These are phyloP conservation scores for Triangularia setosa DNA, from an alignment of 2,329 filamentous ascomycete genomes.

Conservation along the genomic window DNA sequence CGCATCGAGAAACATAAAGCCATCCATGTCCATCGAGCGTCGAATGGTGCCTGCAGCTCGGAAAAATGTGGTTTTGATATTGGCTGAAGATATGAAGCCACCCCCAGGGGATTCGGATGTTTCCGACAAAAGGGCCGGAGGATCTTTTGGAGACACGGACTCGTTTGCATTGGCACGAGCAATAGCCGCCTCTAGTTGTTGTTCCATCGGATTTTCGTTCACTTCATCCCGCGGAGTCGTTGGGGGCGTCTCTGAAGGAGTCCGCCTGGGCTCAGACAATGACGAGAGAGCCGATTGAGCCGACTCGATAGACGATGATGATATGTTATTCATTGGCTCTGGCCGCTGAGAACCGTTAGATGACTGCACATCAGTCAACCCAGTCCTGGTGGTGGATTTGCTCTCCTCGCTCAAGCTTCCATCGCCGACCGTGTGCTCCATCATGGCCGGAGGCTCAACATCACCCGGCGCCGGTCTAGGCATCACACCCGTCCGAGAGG, in stretches of 20 bases:
- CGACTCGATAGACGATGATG: slow-evolving; percentile 13
- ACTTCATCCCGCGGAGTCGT: slow-evolving; percentile 19
- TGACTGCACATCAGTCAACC: background rate
- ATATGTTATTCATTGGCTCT: background rate
- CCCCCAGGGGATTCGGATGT: slow-evolving; percentile 13
- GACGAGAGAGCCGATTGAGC: slow-evolving; percentile 2
- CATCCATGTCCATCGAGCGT: slow-evolving; percentile 22
- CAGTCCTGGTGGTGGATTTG: background rate
- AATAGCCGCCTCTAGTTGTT: slow-evolving; percentile 3
- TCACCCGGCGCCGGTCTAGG: background rate
- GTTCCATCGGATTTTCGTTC: slow-evolving; percentile 13
- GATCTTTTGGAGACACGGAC: background rate
- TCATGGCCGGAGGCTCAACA: background rate
- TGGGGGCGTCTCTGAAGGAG: slow-evolving; percentile 16
- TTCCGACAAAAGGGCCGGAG: background rate
- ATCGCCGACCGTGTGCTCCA: too few relatives aligned
- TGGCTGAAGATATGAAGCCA: slow-evolving; percentile 25
- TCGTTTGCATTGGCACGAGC: background rate
- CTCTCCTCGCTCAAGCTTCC: background rate
- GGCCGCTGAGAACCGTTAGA: background rate
- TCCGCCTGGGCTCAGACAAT: background rate
- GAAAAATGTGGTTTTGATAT: slow-evolving; percentile 25
- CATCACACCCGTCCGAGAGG: background rate
- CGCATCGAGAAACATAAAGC: slow-evolving; percentile 25
- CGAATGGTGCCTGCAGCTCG: slow-evolving; percentile 20